Base-by-base conservation (phyloP, 1,284 basidiomycete species). In the Tremellales sp. region DNA sequence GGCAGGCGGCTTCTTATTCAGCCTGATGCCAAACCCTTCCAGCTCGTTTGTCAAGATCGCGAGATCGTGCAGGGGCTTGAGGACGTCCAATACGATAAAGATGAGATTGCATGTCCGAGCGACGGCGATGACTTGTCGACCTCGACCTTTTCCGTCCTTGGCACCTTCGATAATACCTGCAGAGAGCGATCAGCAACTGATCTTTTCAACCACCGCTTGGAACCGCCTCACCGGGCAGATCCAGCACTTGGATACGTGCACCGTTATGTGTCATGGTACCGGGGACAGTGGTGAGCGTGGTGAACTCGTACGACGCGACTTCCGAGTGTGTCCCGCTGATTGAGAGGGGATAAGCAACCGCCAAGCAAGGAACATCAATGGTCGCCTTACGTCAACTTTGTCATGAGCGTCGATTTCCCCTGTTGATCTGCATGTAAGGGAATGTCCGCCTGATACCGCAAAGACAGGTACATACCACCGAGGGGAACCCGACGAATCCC, bases 221-320 rank as follows among this genome's bases (percentile, higher is more conserved):
- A 22, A 31, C 16, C 29, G 9, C 50, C 60, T 36, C 33, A 65
- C 71, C 69, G 28, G 69, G 74, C 47, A 75, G 47, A 63, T 78
- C 77, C 28, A 79, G 66, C 41, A 80, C 76, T 63, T 81, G 79
- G 38, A 68, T 86, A 81, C 41, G 82, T 78, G 71, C 86, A 81
- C 73, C 73, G 54, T 74, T 73, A 54, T 70, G 62, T 12, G 58
- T 90, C 55, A 99, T 72, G 1, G 94, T 97, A 38, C 95, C 95
- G 6, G 95, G 95, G 1, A 98, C 93, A 8, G 71, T 72, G 5
- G 71, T 74, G 29, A 78, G 61, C 21, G 78, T 79, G 9, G 95
- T 99, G 76, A 99, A 99, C 71, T 98, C 94, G 67, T 98, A 98
- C 54, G 87, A 93, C 6, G 95, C 97, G n/a, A 86, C 85, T 73